Base-by-base conservation (phyloP, 371 early-diverging fungal species). In the Apophysomyces ossiformis region DNA sequence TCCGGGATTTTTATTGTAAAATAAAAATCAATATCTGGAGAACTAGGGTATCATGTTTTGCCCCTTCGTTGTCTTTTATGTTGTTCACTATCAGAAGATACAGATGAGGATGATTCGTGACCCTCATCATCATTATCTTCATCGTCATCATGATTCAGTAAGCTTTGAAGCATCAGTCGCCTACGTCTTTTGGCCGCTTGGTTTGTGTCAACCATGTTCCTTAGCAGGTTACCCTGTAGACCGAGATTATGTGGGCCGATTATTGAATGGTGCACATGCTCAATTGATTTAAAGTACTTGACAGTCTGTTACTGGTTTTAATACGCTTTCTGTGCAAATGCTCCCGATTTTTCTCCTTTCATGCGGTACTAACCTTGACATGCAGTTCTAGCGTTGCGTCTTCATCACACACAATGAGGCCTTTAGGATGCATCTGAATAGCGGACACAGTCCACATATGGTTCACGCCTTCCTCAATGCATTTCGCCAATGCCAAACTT, bases 401-500 rank as follows among this genome's bases (percentile, higher is more conserved):
- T 74, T 93, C 93, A 72, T 93, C 93, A 66, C 93, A 93, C 56
- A 92, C 92, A 74, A 93, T 81, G 82, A 93, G 81, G 18, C 90
- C 89, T 57, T 88, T 87, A 26, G 92, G 91, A 66, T 93, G 93
- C 43, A 89, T 67, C 71, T 93, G 93, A 60, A 93, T 89, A n/a
- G 91, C 93, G 13, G 90, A 90, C 63, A 93, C 90, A 6, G 93
- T 93, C 90, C 92, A 93, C 93, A 92, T 92, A 77, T 91, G 91
- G 77, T 91, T 92, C 68, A 92, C 90, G 35, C 84, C 82, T 56
- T 90, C 91, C 73, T 93, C 93, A 50, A 93, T 90, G 71, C 92
- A 92, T 75, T 91, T 91, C 61, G 90, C 88, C 60, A 91, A 72
- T 9, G 92, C 92, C 50, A 90, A 68, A 62, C 64, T 86, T 69